Base-by-base conservation (phyloP, 2,329 filamentous ascomycete genomes). In the Arthrobotrys sphaeroides region DNA sequence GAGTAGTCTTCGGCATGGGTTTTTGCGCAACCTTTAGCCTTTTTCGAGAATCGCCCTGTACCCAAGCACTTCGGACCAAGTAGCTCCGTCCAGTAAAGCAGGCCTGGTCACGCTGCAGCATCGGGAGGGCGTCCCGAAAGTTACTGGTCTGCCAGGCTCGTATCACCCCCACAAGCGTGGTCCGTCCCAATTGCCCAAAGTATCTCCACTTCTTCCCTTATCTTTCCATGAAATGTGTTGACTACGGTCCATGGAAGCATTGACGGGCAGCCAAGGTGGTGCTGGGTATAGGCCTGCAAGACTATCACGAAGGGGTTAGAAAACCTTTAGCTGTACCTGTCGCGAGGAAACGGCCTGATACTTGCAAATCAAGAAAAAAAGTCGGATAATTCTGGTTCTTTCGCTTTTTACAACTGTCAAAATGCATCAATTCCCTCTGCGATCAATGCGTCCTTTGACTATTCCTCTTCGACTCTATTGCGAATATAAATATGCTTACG, bases 391-490 rank as follows among this genome's bases (percentile, higher is more conserved):
- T 57, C 20, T 68, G 24, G 42, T 66, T 53, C 47, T 66, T 24
- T 42, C 20, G n/a, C 7, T 13, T 70, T 59, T 62, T 33, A 45
- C 38, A 62, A 68, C 43, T 42, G 26, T 49, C 62, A 67, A 45
- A 68, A 74, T 74, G 70, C 47, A 66, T 57, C 62, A 26, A 57
- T 33, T 62, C 28, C 53, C 49, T 68, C 45, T 59, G 38, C 60
- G 53, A 49, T 55, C 51, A 77, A 78, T 73, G 77, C 78, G 68
- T 47, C 59, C 61, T 57, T 57, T 43, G 36, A 38, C 40, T 28
- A 45, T 31, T 36, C 33, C 51, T 42, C 65, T 67, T 64, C 16
- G 81, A 81, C 78, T 77, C 79, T 40, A 79, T 80, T 60, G 36
- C 57, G 40, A 45, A 65, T 65, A 67, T 62, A 33, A 53, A 49